Evolutionary conservation across 208 protist species (phyloP), one percentile per base, ranked within the genome.

Genomic region (Porcisia hertigi): DNA sequence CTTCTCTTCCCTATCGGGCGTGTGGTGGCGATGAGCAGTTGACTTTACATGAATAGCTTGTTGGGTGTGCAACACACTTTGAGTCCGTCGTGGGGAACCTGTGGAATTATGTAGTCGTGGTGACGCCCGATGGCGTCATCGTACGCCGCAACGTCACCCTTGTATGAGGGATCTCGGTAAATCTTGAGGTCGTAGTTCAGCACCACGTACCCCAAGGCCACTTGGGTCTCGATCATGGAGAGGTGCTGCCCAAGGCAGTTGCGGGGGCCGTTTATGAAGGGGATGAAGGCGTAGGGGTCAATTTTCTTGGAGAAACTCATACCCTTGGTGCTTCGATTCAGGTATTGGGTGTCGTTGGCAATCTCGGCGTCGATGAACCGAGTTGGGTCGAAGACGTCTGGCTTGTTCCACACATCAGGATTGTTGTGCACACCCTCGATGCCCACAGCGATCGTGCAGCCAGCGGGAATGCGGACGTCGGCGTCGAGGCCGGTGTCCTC

Each of bases 181-280:
- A 95, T 71, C 73, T 73, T 30, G 16, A 95, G 76, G 71, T 94
- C 86, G 88, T 91, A 95, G 76, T 89, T 93, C 14, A 89, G 64
- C 69, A 94, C 76, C 58, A 95, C 70, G 77, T 92, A 97, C 23
- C 88, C 83, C 16, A 97, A 71, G 14, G 87, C 88, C 1, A 97
- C 89, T 75, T 95, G 86, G 45, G 91, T 94, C 78, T 98, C 95
- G 63, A 98, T 91, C 55, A 98, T 82, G 9, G 95, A 88, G 60
- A 98, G 75, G 75, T 97, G 93, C 76, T 98, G 95, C 11, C 95
- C 95, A 34, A 98, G 88, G 84, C 95, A 98, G 75, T 98, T 97
- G 79, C 93, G 93, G 2, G 95, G 95, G 3, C 95, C 95, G 71
- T 96, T 96, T 77, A 98, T 98, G 77, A 98, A 98, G 12, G 95